These are phyloP conservation scores for Trichodelitschia bisporula DNA, from an alignment of 495 filamentous ascomycete species.

Conservation along the genomic window DNA sequence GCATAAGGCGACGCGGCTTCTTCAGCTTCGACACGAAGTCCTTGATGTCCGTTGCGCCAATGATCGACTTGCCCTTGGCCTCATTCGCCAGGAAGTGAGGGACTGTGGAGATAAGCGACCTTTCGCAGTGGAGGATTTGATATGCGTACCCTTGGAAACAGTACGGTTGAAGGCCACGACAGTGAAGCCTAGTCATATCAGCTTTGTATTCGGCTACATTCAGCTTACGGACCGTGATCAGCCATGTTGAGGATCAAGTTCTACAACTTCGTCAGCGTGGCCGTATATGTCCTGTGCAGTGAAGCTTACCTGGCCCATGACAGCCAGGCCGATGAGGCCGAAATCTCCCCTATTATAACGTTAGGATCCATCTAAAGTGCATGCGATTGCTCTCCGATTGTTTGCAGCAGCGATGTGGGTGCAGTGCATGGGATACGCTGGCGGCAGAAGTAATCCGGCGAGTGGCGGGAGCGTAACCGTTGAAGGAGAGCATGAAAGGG, in stretches of 20 bases:
- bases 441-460: no score
- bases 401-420: no score
- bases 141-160: slow-evolving; percentile 64
- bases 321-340: slow-evolving; percentile 97
- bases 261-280: slow-evolving; percentile 18
- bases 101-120: no score
- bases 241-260: slow-evolving; percentile 98
- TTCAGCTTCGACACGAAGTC: slow-evolving; percentile 92
- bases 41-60: slow-evolving; percentile 81
- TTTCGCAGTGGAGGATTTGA: no score
- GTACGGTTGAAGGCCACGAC: slow-evolving; percentile 96
- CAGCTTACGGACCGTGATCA: no score
- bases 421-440: no score
- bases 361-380: no score
- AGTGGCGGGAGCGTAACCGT: no score
- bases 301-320: slow-evolving; percentile 46
- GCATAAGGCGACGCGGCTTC: slow-evolving; percentile 85
- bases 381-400: no score
- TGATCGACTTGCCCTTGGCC: slow-evolving; percentile 54
- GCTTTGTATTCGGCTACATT: slow-evolving; percentile 4
- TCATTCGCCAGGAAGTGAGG: slow-evolving; percentile 56
- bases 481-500: no score
- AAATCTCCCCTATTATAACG: slow-evolving; percentile 75
- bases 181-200: slow-evolving; percentile 34
- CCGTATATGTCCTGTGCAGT: neutral